phyloP scores from a whole-genome alignment of 208 protist genomes.

The Porcisia hertigi region DNA sequence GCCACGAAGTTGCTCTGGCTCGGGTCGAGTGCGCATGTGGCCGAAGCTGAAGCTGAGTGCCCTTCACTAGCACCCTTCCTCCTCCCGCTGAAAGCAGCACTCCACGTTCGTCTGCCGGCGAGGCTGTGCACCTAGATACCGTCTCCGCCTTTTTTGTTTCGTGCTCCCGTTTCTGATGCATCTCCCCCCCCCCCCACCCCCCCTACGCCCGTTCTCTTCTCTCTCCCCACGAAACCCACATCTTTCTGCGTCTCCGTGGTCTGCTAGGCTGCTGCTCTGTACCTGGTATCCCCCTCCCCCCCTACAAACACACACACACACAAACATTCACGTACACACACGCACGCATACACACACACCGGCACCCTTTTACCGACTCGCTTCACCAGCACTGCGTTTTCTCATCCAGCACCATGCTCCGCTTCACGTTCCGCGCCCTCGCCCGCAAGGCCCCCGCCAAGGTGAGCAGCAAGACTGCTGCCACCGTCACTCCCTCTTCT shows the following conservation, averaged over 20 bases:
- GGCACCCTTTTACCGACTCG: conserved; percentile 1
- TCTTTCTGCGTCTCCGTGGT: background rate
- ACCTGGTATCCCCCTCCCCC: background rate
- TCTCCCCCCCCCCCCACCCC: background rate
- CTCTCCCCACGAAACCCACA: background rate
- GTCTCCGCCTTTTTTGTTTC: background rate
- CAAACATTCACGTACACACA: too few species aligned
- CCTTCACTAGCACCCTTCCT: background rate
- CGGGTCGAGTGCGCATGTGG: background rate
- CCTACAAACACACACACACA: too few species aligned
- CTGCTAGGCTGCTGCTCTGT: background rate
- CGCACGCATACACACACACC: background rate
- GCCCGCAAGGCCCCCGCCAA: conserved; percentile 27
- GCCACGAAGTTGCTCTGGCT: background rate
- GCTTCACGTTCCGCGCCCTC: conserved; percentile 26
- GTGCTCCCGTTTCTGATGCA: background rate
- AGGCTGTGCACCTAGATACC: background rate
- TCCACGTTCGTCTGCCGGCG: background rate
- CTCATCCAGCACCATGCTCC: conserved; percentile 10
- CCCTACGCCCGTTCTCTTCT: background rate
- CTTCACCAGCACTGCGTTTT: background rate
- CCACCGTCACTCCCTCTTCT: conserved; percentile 7
- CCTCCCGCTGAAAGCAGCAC: background rate
- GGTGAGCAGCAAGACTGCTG: conserved; percentile 5
- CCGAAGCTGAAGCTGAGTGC: background rate